phyloP scores from a whole-genome alignment of 257 asterid species.

The Solanum pimpinellifolium region DNA sequence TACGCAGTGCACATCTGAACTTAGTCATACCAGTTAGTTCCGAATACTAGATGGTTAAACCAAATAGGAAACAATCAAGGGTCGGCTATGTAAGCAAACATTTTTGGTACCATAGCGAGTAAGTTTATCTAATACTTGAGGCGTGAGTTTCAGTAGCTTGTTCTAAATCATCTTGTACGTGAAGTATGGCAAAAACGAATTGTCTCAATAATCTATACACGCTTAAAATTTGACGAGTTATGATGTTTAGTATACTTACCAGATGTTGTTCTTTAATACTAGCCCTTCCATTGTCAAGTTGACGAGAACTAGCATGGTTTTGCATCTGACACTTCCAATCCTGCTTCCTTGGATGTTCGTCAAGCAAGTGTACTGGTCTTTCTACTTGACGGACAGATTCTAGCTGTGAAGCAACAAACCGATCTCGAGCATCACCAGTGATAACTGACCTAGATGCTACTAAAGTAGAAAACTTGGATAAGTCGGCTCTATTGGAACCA shows the following conservation, averaged over 20 bases:
- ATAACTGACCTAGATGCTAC: constrained; percentile 38
- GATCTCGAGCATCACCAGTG: constrained; percentile 28
- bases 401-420: constrained; percentile 8
- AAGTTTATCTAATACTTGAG: background rate
- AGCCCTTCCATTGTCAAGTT: constrained; percentile 27
- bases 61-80: background rate
- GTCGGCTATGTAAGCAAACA: background rate
- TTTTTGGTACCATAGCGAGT: background rate
- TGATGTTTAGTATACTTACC: constrained; percentile 24
- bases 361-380: constrained; percentile 30
- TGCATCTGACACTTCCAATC: constrained; percentile 23
- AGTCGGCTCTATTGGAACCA: constrained; percentile 16
- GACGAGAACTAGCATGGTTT: constrained; percentile 25
- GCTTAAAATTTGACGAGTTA: background rate
- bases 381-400: constrained; percentile 23
- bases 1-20: background rate
- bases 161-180: background rate
- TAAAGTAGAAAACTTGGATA: constrained; percentile 36
- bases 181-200: background rate
- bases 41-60: background rate
- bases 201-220: background rate
- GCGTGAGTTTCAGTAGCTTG: background rate
- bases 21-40: background rate
- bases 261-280: constrained; percentile 20
- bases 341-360: constrained; percentile 27